Evolutionary conservation across 2,329 filamentous ascomycete genomes (phyloP).

Genomic region (Cryphonectria parasitica): DNA sequence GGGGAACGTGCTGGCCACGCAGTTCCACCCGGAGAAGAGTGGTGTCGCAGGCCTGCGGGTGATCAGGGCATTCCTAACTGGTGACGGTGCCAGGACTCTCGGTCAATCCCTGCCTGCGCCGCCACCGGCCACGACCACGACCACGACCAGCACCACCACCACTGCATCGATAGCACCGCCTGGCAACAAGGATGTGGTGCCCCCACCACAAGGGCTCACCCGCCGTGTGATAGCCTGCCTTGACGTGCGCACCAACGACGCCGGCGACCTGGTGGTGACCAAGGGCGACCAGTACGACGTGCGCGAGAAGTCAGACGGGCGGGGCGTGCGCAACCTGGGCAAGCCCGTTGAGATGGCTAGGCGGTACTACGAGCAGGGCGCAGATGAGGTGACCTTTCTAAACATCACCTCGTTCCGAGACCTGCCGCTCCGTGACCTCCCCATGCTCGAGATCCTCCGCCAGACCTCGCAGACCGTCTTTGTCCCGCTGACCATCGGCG

Average conservation of each 20-base stretch:
- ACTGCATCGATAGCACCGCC: slow-evolving; percentile 25
- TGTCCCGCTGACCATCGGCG: slow-evolving; percentile 92
- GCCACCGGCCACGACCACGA: not conserved
- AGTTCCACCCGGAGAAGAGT: slow-evolving; percentile 98
- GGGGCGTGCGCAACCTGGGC: slow-evolving; percentile 82
- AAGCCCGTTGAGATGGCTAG: slow-evolving; percentile 96
- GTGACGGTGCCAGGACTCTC: slow-evolving; percentile 61
- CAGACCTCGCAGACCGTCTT: slow-evolving; percentile 90
- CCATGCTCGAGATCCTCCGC: slow-evolving; percentile 93
- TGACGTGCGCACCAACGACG: slow-evolving; percentile 92
- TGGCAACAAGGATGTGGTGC: not conserved
- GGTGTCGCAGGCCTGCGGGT: slow-evolving; percentile 85
- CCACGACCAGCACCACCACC: too few relatives aligned
- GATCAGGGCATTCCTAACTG: slow-evolving; percentile 83
- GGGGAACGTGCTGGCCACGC: slow-evolving; percentile 85
- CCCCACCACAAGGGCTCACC: slow-evolving; percentile 69
- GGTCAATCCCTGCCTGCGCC: slow-evolving; percentile 36
- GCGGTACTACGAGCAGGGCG: slow-evolving; percentile 93
- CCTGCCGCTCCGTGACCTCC: slow-evolving; percentile 86
- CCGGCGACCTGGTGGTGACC: slow-evolving; percentile 93
- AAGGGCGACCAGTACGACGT: slow-evolving; percentile 99
- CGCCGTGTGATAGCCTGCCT: slow-evolving; percentile 92
- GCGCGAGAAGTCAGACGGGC: slow-evolving; percentile 74
- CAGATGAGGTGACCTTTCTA: slow-evolving; percentile 95
- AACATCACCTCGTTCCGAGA: slow-evolving; percentile 99